Evolutionary conservation across 2,329 filamentous ascomycete species (phyloP).

Genomic region (Pezicula carpinea): DNA sequence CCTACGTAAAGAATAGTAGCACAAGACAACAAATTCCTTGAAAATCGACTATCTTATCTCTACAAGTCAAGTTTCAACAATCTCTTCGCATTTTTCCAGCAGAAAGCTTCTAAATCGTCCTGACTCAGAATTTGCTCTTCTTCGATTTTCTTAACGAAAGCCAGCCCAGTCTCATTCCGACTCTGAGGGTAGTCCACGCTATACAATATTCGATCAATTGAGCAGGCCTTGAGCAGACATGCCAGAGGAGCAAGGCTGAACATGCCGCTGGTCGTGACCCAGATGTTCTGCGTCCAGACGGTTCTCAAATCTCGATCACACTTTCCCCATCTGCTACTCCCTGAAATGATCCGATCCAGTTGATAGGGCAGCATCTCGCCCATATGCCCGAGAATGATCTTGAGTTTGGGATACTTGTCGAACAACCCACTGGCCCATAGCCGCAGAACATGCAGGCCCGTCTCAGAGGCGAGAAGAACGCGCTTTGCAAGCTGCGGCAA

Average conservation of each 20-base stretch:
- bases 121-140: slow-evolving; percentile 43
- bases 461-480: slow-evolving; percentile 41
- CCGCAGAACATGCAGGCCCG: slow-evolving; percentile 42
- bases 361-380: slow-evolving; percentile 50
- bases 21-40: no score
- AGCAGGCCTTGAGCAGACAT: slow-evolving; percentile 38
- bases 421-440: slow-evolving; percentile 51
- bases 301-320: slow-evolving; percentile 35
- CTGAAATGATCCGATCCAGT: slow-evolving; percentile 39
- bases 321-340: slow-evolving; percentile 26
- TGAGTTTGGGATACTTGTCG: slow-evolving; percentile 47
- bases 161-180: slow-evolving; percentile 41
- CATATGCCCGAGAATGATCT: slow-evolving; percentile 50
- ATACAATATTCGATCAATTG: slow-evolving; percentile 47
- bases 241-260: slow-evolving; percentile 45
- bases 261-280: slow-evolving; percentile 52
- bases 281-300: slow-evolving; percentile 52
- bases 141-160: slow-evolving; percentile 43
- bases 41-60: no score
- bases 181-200: slow-evolving; percentile 55
- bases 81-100: slow-evolving; percentile 45
- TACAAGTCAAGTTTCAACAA: no score
- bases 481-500: slow-evolving; percentile 20
- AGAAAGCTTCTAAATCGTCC: slow-evolving; percentile 44
- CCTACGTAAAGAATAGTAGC: no score